phyloP scores from a whole-genome alignment of 129 eudicot genomes.

The Arctium minus region DNA sequence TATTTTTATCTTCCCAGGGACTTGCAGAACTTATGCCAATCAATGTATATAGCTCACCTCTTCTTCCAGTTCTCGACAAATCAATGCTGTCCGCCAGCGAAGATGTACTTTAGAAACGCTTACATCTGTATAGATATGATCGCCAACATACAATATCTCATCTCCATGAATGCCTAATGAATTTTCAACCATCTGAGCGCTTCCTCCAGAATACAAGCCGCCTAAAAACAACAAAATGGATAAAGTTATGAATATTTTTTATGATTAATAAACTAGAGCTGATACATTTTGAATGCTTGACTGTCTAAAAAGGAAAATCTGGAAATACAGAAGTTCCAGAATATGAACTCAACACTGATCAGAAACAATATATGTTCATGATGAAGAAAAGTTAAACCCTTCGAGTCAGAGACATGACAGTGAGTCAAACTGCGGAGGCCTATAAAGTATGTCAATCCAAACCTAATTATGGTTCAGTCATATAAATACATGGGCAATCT shows the following conservation, averaged over 20 bases:
- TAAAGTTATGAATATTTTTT: background rate
- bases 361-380: background rate
- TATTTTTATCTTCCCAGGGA: background rate
- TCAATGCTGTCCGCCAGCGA: slow-evolving; percentile 93
- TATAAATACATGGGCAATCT: background rate
- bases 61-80: slow-evolving; percentile 91
- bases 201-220: slow-evolving; percentile 94
- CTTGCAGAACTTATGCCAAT: background rate
- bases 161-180: slow-evolving; percentile 87
- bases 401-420: background rate
- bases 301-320: background rate
- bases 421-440: background rate
- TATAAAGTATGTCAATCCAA: background rate
- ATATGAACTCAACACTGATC: background rate
- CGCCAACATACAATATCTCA: slow-evolving; percentile 93
- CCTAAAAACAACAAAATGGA: slow-evolving; percentile 38
- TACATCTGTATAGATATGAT: slow-evolving; percentile 94
- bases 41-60: slow-evolving; percentile 51
- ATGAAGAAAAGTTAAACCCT: background rate
- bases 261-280: background rate
- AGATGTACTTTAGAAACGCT: slow-evolving; percentile 92
- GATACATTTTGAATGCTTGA: background rate
- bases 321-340: background rate
- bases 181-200: slow-evolving; percentile 96
- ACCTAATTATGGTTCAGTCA: background rate